Base-by-base conservation (phyloP, 225 moss, liverwort and hornwort species). In the Pseudoscleropodium purum region DNA sequence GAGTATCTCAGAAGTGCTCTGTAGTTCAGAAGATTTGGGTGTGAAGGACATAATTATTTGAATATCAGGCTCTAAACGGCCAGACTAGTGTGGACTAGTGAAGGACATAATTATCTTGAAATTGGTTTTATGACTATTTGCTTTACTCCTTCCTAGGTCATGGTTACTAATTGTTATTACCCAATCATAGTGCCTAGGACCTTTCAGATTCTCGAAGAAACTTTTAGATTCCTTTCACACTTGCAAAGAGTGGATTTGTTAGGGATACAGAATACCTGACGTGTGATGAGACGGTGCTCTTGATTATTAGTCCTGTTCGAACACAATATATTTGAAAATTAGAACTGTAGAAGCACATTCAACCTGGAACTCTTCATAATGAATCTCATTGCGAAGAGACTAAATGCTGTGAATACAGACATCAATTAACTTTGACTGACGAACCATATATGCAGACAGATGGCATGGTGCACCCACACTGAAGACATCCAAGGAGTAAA, bases 271-370 rank as follows among this genome's bases (percentile, higher is more conserved):
- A 47, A 36, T 68, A 93, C 94, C 92, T 93, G 93, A 56, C 92
- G 90, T 43, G 94, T 94, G 49, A 91, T 93, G 87, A 94, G 90
- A 47, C 89, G 89, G 37, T 94, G 92, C n/a, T 94, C 94, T 51
- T 91, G 85, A 81, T 93, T 94, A 83, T 92, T 92, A 67, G 93
- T 92, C 93, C 93, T 94, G 73, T 84, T 84, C 65, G 15, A 37
- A 82, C 49, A 59, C 57, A 74, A 82, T 33, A 43, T 10, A 64
- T 49, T 65, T 34, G 18, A 26, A 75, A 65, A 79, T 90, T 27
- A 89, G 24, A 68, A 77, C 21, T 72, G 14, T 18, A 43, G 66
- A 70, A n/a, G 73, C 29, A 75, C 18, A 47, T 47, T 47, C 47
- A 36, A 33, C 30, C 30, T 87, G 6, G 25, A 23, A n/a, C 29